Percentiles rank a stretch among this genome's conserved stretches.
These are phyloP conservation scores for Amylocystis lapponica DNA, from an alignment of 768 basidiomycete genomes.

Conservation along the genomic window DNA sequence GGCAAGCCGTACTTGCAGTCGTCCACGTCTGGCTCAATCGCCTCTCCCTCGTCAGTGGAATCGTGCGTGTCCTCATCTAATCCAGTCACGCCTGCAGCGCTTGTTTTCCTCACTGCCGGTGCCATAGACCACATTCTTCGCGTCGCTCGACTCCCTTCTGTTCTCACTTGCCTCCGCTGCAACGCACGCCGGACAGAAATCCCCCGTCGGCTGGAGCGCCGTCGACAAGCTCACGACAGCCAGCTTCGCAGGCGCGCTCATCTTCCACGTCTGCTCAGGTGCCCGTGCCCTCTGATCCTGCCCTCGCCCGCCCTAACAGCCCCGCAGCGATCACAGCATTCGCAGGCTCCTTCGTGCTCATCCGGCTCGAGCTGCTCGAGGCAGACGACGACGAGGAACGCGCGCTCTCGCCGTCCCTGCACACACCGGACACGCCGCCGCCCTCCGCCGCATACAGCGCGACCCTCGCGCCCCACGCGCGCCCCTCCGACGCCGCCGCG, in stretches of 20 bases:
- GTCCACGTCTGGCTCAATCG: slow-evolving; percentile 57
- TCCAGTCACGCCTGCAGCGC: too few relatives aligned
- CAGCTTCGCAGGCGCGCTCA: slow-evolving; percentile 13
- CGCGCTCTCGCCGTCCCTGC: slow-evolving; percentile 11
- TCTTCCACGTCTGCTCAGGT: slow-evolving; percentile 48
- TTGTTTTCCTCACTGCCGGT: too few relatives aligned
- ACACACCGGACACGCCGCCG: not conserved
- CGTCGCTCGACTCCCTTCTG: slow-evolving; percentile 50
- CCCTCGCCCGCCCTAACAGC: slow-evolving; percentile 10
- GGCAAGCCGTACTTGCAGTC: slow-evolving; percentile 21
- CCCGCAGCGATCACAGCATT: slow-evolving; percentile 46
- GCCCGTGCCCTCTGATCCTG: too few relatives aligned
- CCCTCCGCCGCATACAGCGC: not conserved
- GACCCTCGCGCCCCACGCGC: too few relatives aligned
- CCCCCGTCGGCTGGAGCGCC: slow-evolving; percentile 8
- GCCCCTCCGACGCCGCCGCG: too few relatives aligned
- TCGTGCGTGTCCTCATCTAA: slow-evolving; percentile 33
- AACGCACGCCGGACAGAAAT: slow-evolving; percentile 9
- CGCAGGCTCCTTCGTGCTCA: slow-evolving; percentile 49
- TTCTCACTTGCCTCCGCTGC: slow-evolving; percentile 23
- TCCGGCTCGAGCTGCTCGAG: slow-evolving; percentile 48
- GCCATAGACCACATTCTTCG: slow-evolving; percentile 64
- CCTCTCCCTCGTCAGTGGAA: slow-evolving; percentile 52
- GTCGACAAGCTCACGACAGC: slow-evolving; percentile 13
- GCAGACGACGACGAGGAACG: slow-evolving; percentile 35